These are phyloP conservation scores for Saururus chinensis DNA, from an alignment of 164 flowering plant species.

Conservation along the genomic window DNA sequence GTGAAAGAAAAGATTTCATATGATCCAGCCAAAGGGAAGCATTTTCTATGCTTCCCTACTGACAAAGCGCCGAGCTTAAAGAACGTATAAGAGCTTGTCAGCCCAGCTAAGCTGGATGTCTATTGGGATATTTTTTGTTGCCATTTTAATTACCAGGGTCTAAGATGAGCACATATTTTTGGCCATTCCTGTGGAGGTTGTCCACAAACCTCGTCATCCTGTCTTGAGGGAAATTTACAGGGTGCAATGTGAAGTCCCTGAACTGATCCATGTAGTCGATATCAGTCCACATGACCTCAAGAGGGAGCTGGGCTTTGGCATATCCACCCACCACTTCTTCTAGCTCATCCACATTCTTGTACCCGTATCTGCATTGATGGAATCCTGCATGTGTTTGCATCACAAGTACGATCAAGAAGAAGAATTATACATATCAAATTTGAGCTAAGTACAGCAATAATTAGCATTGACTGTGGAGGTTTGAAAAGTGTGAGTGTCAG, in stretches of 20 bases:
- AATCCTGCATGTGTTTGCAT: constrained; percentile 34
- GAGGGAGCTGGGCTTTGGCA: constrained; percentile 70
- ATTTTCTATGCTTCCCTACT: no score
- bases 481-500: no score
- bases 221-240: constrained; percentile 50
- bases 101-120: no score
- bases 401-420: background rate
- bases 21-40: no score
- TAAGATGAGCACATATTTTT: constrained; percentile 57
- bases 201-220: constrained; percentile 43
- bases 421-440: no score
- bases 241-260: constrained; percentile 84
- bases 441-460: no score
- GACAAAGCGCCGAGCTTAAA: no score
- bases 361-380: constrained; percentile 80
- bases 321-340: constrained; percentile 70
- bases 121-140: no score
- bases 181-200: constrained; percentile 51
- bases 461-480: no score
- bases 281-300: constrained; percentile 92
- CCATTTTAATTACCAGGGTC: constrained; percentile 68
- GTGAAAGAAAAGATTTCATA: no score
- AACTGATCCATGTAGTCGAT: constrained; percentile 78
- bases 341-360: constrained; percentile 48
- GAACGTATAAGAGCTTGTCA: no score